Evolutionary conservation across 2,329 filamentous ascomycete species (phyloP).

Genomic region (Knoxdaviesia proteae): DNA sequence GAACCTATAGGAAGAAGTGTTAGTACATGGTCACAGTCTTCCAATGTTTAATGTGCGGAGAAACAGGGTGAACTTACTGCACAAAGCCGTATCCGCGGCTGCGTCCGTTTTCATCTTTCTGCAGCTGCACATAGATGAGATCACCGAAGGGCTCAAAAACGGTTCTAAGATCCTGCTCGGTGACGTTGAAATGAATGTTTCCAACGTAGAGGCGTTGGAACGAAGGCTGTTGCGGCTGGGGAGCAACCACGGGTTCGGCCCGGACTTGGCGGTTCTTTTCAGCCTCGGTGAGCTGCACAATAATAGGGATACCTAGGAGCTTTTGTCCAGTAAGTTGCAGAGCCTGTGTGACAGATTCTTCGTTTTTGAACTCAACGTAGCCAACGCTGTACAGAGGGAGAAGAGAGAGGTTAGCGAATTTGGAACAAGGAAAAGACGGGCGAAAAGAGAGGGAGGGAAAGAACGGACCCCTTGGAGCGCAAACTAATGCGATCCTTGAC

Average conservation of each 20-base stretch:
- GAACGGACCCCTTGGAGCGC: slow-evolving; percentile 79
- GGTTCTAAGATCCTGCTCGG: slow-evolving; percentile 82
- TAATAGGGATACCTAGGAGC: slow-evolving; percentile 94
- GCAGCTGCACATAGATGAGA: slow-evolving; percentile 90
- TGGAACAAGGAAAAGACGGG: background rate
- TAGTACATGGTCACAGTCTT: slow-evolving; percentile 9
- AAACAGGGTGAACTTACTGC: slow-evolving; percentile 45
- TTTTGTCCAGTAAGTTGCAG: slow-evolving; percentile 98
- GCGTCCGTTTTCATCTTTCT: slow-evolving; percentile 81
- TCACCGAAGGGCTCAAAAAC: slow-evolving; percentile 97
- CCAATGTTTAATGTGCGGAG: background rate
- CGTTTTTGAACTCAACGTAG: slow-evolving; percentile 96
- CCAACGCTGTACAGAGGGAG: slow-evolving; percentile 47
- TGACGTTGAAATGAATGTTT: slow-evolving; percentile 99
- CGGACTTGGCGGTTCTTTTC: slow-evolving; percentile 97
- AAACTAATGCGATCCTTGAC: slow-evolving; percentile 95
- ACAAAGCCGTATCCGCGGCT: slow-evolving; percentile 97
- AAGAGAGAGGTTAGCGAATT: background rate
- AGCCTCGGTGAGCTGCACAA: slow-evolving; percentile 93
- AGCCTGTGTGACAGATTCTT: slow-evolving; percentile 81
- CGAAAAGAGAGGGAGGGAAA: background rate
- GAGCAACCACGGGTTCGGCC: slow-evolving; percentile 46
- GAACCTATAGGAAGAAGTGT: slow-evolving; percentile 38
- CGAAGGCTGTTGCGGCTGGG: slow-evolving; percentile 35
- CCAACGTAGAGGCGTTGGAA: slow-evolving; percentile 97